A percentile compares a stretch with the other conserved stretches of the same genome.
Evolutionary conservation across 495 filamentous ascomycete genomes (phyloP).

Genomic region (Aspergillus hancockii): DNA sequence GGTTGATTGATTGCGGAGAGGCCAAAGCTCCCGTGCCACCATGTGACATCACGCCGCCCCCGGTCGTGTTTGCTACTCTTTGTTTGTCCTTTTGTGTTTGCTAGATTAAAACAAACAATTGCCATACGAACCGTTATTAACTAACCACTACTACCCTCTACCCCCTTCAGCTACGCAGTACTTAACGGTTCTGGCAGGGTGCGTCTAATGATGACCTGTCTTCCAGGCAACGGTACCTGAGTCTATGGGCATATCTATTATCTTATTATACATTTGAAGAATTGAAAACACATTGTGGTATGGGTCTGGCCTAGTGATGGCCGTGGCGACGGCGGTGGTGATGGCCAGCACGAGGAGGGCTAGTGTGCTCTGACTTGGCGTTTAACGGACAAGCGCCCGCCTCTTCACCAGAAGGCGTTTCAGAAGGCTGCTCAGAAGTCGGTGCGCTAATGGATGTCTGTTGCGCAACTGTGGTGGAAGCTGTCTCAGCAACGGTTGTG

Average conservation of each 20-base stretch:
- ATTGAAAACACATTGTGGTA: neutral
- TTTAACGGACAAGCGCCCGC: neutral
- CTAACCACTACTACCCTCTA: neutral
- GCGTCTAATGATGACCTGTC: too few species aligned
- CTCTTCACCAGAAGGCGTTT: neutral
- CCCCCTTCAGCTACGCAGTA: neutral
- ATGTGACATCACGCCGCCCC: conserved; percentile 13
- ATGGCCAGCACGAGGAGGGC: neutral
- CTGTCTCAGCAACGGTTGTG: neutral
- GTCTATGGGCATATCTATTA: neutral
- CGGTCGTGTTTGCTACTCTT: conserved; percentile 1
- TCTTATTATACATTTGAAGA: neutral
- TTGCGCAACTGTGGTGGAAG: neutral
- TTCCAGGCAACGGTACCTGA: neutral
- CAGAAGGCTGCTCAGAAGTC: neutral
- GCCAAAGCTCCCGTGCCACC: conserved; percentile 12
- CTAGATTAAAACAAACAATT: neutral
- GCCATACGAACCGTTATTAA: too few species aligned
- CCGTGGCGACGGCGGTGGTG: neutral
- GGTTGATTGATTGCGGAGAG: conserved; percentile 6
- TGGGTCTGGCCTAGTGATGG: neutral
- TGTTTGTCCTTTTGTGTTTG: neutral
- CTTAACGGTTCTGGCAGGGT: too few species aligned
- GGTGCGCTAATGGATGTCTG: neutral
- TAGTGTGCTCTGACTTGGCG: neutral